Evolutionary conservation across 2,329 filamentous ascomycete species (phyloP).

Genomic region (Pyrenochaeta sp.): DNA sequence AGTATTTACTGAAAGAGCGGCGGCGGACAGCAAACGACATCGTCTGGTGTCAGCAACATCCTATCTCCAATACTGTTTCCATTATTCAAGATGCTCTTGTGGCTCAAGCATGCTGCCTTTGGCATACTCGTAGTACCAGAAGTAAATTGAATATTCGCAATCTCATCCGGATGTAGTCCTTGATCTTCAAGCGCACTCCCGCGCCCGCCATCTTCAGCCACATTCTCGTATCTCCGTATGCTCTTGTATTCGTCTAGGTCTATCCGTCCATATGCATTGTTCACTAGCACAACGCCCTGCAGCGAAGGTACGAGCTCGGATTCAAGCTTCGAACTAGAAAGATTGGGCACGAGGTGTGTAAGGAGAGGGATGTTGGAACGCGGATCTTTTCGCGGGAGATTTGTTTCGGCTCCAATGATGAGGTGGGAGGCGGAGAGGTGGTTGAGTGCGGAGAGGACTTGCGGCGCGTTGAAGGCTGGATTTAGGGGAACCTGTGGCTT

Average conservation of each 20-base stretch:
- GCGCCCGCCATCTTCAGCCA: conserved; percentile 57
- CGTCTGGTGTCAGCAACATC: conserved; percentile 78
- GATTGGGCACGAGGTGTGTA: conserved; percentile 61
- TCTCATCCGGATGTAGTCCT: conserved; percentile 68
- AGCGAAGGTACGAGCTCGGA: conserved; percentile 73
- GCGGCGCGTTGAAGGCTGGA: conserved; percentile 81
- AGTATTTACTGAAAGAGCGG: conserved; percentile 58
- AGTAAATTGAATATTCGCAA: conserved; percentile 96
- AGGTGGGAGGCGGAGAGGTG: conserved; percentile 79
- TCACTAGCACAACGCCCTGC: conserved; percentile 74
- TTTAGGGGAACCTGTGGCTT: conserved; percentile 79
- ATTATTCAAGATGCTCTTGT: conserved; percentile 91
- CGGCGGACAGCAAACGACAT: conserved; percentile 73
- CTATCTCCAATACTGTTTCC: conserved; percentile 82
- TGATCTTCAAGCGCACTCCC: conserved; percentile 55
- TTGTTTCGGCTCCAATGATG: conserved; percentile 87
- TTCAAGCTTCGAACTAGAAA: conserved; percentile 55
- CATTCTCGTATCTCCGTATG: conserved; percentile 54
- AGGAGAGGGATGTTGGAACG: conserved; percentile 68
- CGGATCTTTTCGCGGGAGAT: conserved; percentile 73
- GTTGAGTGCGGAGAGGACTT: conserved; percentile 79
- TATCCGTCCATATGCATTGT: conserved; percentile 73
- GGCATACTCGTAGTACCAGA: conserved; percentile 91
- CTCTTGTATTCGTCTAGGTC: conserved; percentile 49
- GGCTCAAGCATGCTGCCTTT: conserved; percentile 89